Evolutionary conservation across 805 yeast species (phyloP), one percentile per base, ranked within the genome.

Genomic region (Ogataea neopini): DNA sequence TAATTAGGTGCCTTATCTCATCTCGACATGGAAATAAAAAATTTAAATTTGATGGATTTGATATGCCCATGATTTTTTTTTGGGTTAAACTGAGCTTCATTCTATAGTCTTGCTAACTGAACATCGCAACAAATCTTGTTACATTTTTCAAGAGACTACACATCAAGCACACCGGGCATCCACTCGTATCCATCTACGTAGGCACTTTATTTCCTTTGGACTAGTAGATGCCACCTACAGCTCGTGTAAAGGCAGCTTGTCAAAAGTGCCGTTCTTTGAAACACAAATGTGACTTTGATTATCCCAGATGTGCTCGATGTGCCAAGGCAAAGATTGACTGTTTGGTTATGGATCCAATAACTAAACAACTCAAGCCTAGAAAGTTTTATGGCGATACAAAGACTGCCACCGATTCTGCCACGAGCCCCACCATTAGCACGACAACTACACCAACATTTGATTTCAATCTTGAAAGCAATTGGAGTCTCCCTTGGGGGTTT

Each of bases 231-330:
- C 54, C 51, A 13, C 50, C 56, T 6, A 28, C 48, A 34, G 23
- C 22, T 3, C 41, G 59, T 33, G 54, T 45, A 6, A 44, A 46
- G 33, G 52, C 49, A 5, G 62, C 61, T n/a, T 59, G 62, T 42
- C 53, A 54, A 33, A 56, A 54, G 36, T 59, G 62, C 43, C 56
- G 61, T 7, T 45, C 59, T 4, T 40, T 57, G 25, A 59, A 59
- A 44, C 60, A 57, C 43, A 57, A 49, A 37, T 59, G 62, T 37
- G 62, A 59, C 30, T 56, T 52, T 39, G 39, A 22, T 17, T 59
- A 45, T 32, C 62, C 62, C 3, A 52, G 46, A n/a, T 59, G 62
- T 36, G 47, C 59, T 7, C 49, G 61, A 5, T 59, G 62, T 29
- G 48, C 30, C 25, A 28, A 53, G 14, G 45, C 54, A 5, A 51